These are phyloP conservation scores for Vaccinium myrtillus DNA, from an alignment of 148 eudicot species.

Conservation along the genomic window DNA sequence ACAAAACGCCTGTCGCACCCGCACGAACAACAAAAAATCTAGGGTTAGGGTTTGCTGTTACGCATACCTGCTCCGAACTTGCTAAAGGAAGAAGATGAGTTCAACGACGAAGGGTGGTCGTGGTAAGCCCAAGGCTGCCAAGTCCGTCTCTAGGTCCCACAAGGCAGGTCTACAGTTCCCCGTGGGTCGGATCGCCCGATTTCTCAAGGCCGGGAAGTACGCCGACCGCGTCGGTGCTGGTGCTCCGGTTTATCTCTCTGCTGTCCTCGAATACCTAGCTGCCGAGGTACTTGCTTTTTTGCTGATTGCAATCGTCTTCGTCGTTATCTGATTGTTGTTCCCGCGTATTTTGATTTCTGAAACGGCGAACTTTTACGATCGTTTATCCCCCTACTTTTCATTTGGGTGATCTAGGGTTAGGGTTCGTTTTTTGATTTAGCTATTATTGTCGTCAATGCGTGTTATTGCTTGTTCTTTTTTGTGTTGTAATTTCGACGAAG, in stretches of 20 bases:
- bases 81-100: background rate
- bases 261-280: slow-evolving; percentile 35
- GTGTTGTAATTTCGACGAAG: background rate
- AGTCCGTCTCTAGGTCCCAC: slow-evolving; percentile 32
- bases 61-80: too few relatives aligned
- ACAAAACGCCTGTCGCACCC: background rate
- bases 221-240: slow-evolving; percentile 35
- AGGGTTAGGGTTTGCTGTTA: slow-evolving; percentile 15
- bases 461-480: background rate
- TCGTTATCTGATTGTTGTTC: too few relatives aligned
- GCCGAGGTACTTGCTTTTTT: slow-evolving; percentile 24
- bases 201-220: slow-evolving; percentile 30
- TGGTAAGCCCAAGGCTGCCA: slow-evolving; percentile 30
- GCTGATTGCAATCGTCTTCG: too few relatives aligned
- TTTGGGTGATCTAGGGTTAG: background rate
- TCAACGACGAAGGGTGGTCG: slow-evolving; percentile 22
- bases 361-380: too few relatives aligned
- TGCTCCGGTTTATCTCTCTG: slow-evolving; percentile 33
- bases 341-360: too few relatives aligned
- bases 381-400: background rate
- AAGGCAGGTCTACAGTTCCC: slow-evolving; percentile 41
- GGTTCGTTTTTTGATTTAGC: background rate
- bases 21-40: background rate
- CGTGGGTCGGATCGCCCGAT: slow-evolving; percentile 36
- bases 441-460: background rate